Percentiles rank a stretch among this genome's conserved stretches.
phyloP scores from a whole-genome alignment of 2,329 filamentous ascomycete species.

The Chaetomium globosum region DNA sequence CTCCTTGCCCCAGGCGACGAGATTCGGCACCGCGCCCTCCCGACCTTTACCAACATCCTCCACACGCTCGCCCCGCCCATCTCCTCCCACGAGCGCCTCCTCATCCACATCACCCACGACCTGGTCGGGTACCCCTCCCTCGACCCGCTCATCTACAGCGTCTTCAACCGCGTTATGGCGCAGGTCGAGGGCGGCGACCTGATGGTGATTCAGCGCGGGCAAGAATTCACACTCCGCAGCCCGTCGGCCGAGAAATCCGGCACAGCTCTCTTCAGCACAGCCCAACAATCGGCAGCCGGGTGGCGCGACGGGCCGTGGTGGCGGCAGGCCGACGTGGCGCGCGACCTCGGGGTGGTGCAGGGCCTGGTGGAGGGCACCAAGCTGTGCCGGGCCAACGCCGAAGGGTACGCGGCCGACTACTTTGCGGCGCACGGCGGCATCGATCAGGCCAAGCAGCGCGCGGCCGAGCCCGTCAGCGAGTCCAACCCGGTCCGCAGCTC shows the following conservation, averaged over 20 bases:
- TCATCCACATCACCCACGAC: slow-evolving; percentile 97
- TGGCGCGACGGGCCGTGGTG: slow-evolving; percentile 99
- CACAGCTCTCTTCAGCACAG: slow-evolving; percentile 44
- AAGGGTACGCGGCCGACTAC: slow-evolving; percentile 84
- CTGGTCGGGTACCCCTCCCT: slow-evolving; percentile 91
- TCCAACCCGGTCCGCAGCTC: slow-evolving; percentile 88
- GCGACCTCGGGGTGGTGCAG: slow-evolving; percentile 77
- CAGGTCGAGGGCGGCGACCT: slow-evolving; percentile 97
- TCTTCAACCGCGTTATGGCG: slow-evolving; percentile 96
- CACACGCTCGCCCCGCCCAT: slow-evolving; percentile 96
- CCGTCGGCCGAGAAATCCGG: slow-evolving; percentile 31
- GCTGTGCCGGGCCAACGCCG: slow-evolving; percentile 84
- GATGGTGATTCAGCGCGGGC: slow-evolving; percentile 88
- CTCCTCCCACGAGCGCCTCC: slow-evolving; percentile 91
- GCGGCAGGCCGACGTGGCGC: slow-evolving; percentile 69
- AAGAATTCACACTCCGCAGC: slow-evolving; percentile 74
- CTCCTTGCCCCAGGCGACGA: slow-evolving; percentile 70
- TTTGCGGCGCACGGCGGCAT: slow-evolving; percentile 77
- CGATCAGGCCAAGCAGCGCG: slow-evolving; percentile 76
- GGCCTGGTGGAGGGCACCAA: slow-evolving; percentile 87
- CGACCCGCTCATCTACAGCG: slow-evolving; percentile 86
- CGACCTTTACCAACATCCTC: slow-evolving; percentile 91
- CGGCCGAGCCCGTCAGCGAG: slow-evolving; percentile 77
- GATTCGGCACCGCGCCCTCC: slow-evolving; percentile 80
- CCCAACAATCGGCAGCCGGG: slow-evolving; percentile 58